Evolutionary conservation across 2,329 filamentous ascomycete species (phyloP), one percentile per base, ranked within the genome.

Genomic region (Nakataea oryzae): DNA sequence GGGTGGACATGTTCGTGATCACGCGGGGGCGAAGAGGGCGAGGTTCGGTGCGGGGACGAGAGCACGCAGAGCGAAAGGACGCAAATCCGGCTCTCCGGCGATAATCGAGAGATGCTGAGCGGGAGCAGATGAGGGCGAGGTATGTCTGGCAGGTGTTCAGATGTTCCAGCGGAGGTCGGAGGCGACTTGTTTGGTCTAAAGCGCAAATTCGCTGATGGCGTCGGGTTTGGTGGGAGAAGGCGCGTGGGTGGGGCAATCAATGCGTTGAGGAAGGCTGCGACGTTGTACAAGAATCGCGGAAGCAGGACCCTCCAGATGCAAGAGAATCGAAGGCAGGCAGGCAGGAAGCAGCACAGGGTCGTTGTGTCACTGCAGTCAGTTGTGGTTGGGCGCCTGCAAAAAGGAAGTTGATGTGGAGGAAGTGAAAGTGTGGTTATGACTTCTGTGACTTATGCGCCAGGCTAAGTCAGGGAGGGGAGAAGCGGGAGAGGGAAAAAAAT

Each of bases 1-100:
- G 85, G 70, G 83, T 74, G 59, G 76, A 71, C 76, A 79, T 79
- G 59, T 34, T 67, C 61, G 57, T 24, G 57, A 28, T 57, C n/a
- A 29, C 34, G 14, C 30, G 58, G 41, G 41, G 41, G 41, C 4
- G 21, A n/a, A 24, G 41, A 9, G 17, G 41, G 24, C 24, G 41
- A 50, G 41, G 13, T 50, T 50, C 41, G 54, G 26, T 28, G 54
- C 17, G 54, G 54, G 24, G 54, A 56, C 24, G 26, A 56, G 11
- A 24, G 26, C 26, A 24, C 26, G 28, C 12, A 28, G 26, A 28
- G 54, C 26, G 54, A 24, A 27, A 7, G 13, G 54, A 27, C 5
- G 24, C 8, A 5, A 24, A 28, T 9, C 24, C 24, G 26, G 26
- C 13, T 13, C 54, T 27, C 54, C 54, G 24, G 54, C 54, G 12